A percentile compares a stretch with the other conserved stretches of the same genome.
Evolutionary conservation across 139 green algal species (phyloP).

Genomic region (Volvox africanus): DNA sequence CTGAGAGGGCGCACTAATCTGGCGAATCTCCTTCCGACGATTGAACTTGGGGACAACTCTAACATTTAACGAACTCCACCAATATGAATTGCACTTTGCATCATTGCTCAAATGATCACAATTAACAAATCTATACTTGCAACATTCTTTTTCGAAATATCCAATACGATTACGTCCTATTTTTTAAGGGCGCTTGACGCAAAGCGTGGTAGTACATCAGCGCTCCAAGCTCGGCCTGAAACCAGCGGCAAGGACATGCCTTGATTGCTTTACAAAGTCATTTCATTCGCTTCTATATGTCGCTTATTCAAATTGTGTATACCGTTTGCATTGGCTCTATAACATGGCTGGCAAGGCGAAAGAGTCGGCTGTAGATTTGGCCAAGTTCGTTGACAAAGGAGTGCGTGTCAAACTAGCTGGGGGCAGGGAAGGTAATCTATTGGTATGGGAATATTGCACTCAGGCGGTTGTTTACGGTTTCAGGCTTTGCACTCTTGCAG

Average conservation of each 20-base stretch:
- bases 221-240: constrained; percentile 18
- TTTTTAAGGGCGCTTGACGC: too few species aligned
- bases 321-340: not conserved
- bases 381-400: constrained; percentile 96
- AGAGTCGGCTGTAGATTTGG: constrained; percentile 94
- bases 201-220: not conserved
- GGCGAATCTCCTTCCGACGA: too few species aligned
- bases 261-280: not conserved
- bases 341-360: constrained; percentile 80
- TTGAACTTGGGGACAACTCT: too few species aligned
- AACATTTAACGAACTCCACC: too few species aligned
- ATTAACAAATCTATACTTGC: too few species aligned
- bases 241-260: not conserved
- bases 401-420: constrained; percentile 95
- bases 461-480: not conserved
- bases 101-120: too few species aligned
- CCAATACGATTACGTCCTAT: too few species aligned
- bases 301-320: not conserved
- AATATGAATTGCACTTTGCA: too few species aligned
- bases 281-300: not conserved
- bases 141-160: too few species aligned
- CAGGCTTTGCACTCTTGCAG: constrained; percentile 47
- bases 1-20: too few species aligned
- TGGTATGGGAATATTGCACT: not conserved
- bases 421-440: constrained; percentile 87